Base-by-base conservation (phyloP, 2,329 filamentous ascomycete species). In the Podosphaera aphanis region DNA sequence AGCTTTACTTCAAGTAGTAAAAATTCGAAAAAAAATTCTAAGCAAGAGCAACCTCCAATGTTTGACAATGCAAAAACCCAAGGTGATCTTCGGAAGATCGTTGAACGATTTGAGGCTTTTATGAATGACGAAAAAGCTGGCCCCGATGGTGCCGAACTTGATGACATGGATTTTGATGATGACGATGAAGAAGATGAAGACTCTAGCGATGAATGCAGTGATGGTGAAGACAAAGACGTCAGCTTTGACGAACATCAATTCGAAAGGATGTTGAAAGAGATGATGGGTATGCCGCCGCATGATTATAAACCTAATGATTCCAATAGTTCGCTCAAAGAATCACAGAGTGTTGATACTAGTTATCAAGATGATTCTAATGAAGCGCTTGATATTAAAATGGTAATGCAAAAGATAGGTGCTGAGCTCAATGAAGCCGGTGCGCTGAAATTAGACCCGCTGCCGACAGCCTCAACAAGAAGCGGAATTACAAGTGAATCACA, bases 51-150 rank as follows among this genome's bases (percentile, higher is more conserved):
- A 6, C 51, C 51, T n/a, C 52, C 57, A 40, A 68, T 67, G 0
- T 76, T 83, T 56, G 80, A 79, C 1, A 76, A 85, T 57, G 64
- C 70, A 3, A 67, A 66, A 20, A 73, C 77, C 0, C 77, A 86
- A 56, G 74, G 76, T 3, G 80, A 93, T 57, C 66, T 98, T 19
- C 77, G 80, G 46, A 88, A 88, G 57, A 93, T 95, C 59, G 90
- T 98, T 0, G 79, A 82, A 41, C 74, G 84, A n/a, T 95, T 98
- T 56, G 85, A 94, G 57, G 69, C 80, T 11, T 95, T 98, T 54
- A 62, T 98, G 40, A 83, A 92, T 47, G 83, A 95, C 54, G 81
- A 92, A 10, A 71, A 70, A 40, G 84, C 85, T 0, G 86, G 82
- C 1, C 60, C 77, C 5, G 85, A 93, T 41, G 88, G 85, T 0